phyloP scores from a whole-genome alignment of 1,284 basidiomycete species.

The Rhodotorula sp. region DNA sequence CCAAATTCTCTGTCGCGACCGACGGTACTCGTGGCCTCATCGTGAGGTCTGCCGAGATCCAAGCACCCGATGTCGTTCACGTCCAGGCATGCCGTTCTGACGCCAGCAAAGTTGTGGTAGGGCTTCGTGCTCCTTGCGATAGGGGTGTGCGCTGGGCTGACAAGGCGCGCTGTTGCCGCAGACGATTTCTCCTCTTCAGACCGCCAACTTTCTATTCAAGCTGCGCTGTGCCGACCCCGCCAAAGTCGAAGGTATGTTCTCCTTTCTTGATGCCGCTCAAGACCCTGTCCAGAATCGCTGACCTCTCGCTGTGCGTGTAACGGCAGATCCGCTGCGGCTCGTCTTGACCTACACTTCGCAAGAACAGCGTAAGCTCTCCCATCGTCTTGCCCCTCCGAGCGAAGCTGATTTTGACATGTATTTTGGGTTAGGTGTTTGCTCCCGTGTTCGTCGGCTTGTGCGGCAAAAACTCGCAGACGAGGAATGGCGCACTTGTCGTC shows the following conservation, averaged over 20 bases:
- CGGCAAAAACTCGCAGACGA: neutral
- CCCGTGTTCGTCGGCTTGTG: constrained; percentile 1
- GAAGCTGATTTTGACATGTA: constrained; percentile 4
- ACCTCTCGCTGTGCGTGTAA: constrained; percentile 50
- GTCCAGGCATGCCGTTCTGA: constrained; percentile 30
- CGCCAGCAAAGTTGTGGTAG: constrained; percentile 12
- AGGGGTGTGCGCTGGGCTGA: no score
- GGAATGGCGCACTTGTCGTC: constrained; percentile 3
- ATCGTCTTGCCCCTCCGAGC: neutral
- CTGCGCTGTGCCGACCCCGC: constrained; percentile 48
- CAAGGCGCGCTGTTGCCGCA: constrained; percentile 44
- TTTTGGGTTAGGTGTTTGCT: constrained; percentile 11
- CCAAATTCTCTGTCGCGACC: constrained; percentile 73
- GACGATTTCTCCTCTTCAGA: constrained; percentile 67
- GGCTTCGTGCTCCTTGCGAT: constrained; percentile 26
- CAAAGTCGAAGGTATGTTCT: constrained; percentile 53
- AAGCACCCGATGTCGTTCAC: constrained; percentile 41
- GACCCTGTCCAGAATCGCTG: neutral
- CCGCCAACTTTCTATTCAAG: constrained; percentile 69
- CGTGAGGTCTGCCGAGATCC: constrained; percentile 60
- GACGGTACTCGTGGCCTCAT: constrained; percentile 68
- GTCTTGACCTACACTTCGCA: constrained; percentile 68
- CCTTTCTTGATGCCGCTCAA: neutral
- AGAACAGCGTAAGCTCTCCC: constrained; percentile 60
- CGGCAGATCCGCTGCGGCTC: constrained; percentile 61